phyloP scores from a whole-genome alignment of 441 rosid genomes.

The Francoa sonchifolia region DNA sequence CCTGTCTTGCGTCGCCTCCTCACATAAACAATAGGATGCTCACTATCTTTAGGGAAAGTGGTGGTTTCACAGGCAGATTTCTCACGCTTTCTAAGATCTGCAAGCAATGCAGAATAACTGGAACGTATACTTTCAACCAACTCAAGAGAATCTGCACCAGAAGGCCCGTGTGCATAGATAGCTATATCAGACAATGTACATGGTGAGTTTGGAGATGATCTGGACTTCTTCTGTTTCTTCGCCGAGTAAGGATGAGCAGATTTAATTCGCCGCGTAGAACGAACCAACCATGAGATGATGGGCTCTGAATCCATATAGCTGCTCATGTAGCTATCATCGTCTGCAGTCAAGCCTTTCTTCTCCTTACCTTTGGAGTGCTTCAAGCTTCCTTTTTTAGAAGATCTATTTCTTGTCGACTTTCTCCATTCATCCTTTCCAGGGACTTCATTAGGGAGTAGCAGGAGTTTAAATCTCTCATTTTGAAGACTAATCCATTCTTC shows the following conservation, averaged over 20 bases:
- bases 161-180: constrained; percentile 16
- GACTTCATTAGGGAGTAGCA: constrained; percentile 72
- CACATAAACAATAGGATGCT: constrained; percentile 63
- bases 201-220: constrained; percentile 8
- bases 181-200: constrained; percentile 19
- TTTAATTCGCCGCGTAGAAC: constrained; percentile 45
- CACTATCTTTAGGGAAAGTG: constrained; percentile 22
- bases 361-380: constrained; percentile 27
- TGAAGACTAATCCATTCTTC: constrained; percentile 87
- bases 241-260: constrained; percentile 35
- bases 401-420: constrained; percentile 28
- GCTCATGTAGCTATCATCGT: constrained; percentile 44
- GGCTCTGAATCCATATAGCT: constrained; percentile 75
- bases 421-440: constrained; percentile 37
- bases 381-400: constrained; percentile 25
- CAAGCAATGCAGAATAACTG: constrained; percentile 18
- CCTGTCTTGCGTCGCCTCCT: constrained; percentile 56
- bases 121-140: constrained; percentile 19
- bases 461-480: constrained; percentile 75
- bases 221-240: constrained; percentile 38
- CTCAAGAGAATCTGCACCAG: constrained; percentile 18
- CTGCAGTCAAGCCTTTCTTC: constrained; percentile 21
- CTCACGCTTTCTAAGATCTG: constrained; percentile 23
- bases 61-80: constrained; percentile 20
- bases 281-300: constrained; percentile 83